Evolutionary conservation across 1,284 basidiomycete species (phyloP).

Genomic region (Moesziomyces parantarcticus): DNA sequence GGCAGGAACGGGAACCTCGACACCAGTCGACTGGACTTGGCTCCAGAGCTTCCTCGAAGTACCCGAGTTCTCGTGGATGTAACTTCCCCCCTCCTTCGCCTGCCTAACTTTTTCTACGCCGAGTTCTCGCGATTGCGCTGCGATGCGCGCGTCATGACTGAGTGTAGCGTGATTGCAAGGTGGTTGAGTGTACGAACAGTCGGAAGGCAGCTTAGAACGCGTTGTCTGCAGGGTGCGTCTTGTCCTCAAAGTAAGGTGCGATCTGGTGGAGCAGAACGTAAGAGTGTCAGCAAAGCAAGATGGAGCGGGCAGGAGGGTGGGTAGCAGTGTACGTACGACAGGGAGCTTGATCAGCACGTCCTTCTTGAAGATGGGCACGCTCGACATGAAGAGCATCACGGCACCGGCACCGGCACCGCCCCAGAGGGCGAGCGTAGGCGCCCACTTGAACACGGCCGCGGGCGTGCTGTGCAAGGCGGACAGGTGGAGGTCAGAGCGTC

Average conservation of each 20-base stretch:
- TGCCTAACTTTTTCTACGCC: not conserved
- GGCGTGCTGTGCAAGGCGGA: conserved; percentile 18
- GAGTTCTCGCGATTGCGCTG: too few species aligned
- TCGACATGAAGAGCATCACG: conserved; percentile 58
- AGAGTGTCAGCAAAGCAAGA: not conserved
- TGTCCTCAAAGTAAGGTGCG: conserved; percentile 53
- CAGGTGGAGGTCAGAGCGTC: not conserved
- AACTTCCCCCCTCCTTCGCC: not conserved
- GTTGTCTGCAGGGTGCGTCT: conserved; percentile 50
- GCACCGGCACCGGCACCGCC: conserved; percentile 57
- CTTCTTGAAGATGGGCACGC: conserved; percentile 60
- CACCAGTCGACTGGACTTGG: conserved; percentile 50
- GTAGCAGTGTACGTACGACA: conserved; percentile 24
- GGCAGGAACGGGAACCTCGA: conserved; percentile 29
- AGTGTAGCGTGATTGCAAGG: too few species aligned
- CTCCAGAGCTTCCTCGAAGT: conserved; percentile 51
- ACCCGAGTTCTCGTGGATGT: conserved; percentile 51
- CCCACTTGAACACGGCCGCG: conserved; percentile 52
- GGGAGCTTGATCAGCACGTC: conserved; percentile 62
- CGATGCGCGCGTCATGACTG: too few species aligned
- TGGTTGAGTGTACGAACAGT: not conserved
- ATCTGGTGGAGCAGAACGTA: conserved; percentile 11
- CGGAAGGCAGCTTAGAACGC: conserved; percentile 31
- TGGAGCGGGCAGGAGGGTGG: not conserved
- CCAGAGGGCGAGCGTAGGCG: conserved; percentile 58